Percentiles rank a stretch among this genome's conserved stretches.
These are phyloP conservation scores for Sporothrix mexicana DNA, from an alignment of 2,329 filamentous ascomycete species.

Conservation along the genomic window DNA sequence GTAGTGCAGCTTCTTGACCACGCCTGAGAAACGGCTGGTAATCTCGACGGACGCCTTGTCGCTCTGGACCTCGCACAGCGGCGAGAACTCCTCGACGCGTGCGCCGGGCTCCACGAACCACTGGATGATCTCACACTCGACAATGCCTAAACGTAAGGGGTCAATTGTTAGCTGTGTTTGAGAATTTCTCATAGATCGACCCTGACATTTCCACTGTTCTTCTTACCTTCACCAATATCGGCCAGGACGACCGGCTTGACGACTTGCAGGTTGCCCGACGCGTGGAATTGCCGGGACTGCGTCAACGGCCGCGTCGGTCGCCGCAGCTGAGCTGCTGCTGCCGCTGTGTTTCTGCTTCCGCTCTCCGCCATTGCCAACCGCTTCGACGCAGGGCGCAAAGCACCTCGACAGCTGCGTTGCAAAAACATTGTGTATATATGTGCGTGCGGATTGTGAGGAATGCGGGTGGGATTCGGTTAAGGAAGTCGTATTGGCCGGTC, in stretches of 20 bases:
- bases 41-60: conserved; percentile 94
- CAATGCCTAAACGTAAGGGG: conserved; percentile 69
- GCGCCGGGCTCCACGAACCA: conserved; percentile 98
- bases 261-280: conserved; percentile 55
- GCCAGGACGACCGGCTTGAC: conserved; percentile 83
- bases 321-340: conserved; percentile 4
- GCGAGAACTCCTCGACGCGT: conserved; percentile 96
- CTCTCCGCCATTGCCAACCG: conserved; percentile 19
- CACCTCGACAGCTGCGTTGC: conserved; percentile 55
- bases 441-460: conserved; percentile 3
- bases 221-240: conserved; percentile 80
- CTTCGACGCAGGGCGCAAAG: conserved; percentile 50
- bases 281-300: conserved; percentile 56
- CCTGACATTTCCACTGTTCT: conserved; percentile 36
- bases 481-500: not conserved
- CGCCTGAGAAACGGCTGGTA: conserved; percentile 90
- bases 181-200: too few species aligned
- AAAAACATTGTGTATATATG: conserved; percentile 56
- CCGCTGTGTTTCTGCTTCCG: conserved; percentile 5
- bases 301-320: conserved; percentile 6
- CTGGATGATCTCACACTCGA: conserved; percentile 98
- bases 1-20: conserved; percentile 96
- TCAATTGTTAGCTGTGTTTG: not conserved
- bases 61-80: conserved; percentile 96
- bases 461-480: not conserved